Evolutionary conservation across 2,329 filamentous ascomycete genomes (phyloP).

Genomic region (Claviceps citrina): DNA sequence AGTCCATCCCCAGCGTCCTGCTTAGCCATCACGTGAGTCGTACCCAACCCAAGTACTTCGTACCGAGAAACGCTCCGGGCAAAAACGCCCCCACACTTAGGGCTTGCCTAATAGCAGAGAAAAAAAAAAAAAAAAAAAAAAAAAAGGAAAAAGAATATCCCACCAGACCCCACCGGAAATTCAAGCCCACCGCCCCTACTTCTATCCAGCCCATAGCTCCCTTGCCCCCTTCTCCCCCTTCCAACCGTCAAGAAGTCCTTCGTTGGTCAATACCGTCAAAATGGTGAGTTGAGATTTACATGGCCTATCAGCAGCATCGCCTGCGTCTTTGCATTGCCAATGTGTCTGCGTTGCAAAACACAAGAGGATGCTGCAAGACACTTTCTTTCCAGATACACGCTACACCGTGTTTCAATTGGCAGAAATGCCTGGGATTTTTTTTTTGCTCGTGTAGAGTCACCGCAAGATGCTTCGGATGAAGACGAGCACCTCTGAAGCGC

Average conservation of each 20-base stretch:
- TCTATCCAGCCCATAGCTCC: neutral
- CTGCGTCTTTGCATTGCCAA: neutral
- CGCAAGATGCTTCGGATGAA: constrained; percentile 96
- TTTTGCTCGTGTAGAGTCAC: constrained; percentile 47
- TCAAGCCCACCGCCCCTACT: constrained; percentile 3
- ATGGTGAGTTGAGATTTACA: constrained; percentile 45
- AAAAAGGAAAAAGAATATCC: neutral
- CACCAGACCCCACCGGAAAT: constrained; percentile 23
- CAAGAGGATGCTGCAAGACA: neutral
- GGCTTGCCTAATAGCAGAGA: constrained; percentile 24
- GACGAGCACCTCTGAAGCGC: constrained; percentile 69
- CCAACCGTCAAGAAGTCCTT: constrained; percentile 20
- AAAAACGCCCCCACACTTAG: constrained; percentile 14
- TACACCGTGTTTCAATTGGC: constrained; percentile 13
- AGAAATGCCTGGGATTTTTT: constrained; percentile 26
- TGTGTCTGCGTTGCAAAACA: neutral
- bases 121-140: constrained; percentile 9
- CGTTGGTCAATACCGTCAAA: constrained; percentile 42
- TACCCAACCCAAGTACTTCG: constrained; percentile 21
- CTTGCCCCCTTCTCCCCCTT: constrained; percentile 15
- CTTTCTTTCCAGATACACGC: neutral
- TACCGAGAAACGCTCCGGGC: constrained; percentile 10
- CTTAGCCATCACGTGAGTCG: constrained; percentile 20
- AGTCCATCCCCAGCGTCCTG: neutral
- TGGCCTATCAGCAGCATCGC: constrained; percentile 18